These are phyloP conservation scores for Spongiforma sp. DNA, from an alignment of 1,284 basidiomycete species.

Conservation along the genomic window DNA sequence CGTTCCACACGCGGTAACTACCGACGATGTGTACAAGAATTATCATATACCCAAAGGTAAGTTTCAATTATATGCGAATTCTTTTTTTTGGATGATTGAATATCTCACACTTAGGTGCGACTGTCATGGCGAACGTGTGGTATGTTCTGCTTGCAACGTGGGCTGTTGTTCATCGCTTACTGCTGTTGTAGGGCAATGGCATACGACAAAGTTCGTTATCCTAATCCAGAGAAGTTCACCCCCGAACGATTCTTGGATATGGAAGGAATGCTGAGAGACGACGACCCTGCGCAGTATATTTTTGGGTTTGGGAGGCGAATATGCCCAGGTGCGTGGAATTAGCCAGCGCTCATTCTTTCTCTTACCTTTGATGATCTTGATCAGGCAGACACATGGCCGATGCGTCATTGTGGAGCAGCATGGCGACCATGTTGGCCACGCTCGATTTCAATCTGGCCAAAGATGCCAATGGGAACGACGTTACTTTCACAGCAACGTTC, in stretches of 20 bases:
- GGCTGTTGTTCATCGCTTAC: not conserved
- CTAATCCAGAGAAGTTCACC: slow-evolving; percentile 21
- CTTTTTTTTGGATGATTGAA: not conserved
- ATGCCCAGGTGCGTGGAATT: slow-evolving; percentile 21
- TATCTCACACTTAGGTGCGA: slow-evolving; percentile 9
- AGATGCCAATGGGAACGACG: not conserved
- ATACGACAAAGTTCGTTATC: slow-evolving; percentile 26
- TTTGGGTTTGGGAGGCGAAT: slow-evolving; percentile 33
- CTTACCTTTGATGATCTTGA: too few relatives aligned
- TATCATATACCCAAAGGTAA: slow-evolving; percentile 34
- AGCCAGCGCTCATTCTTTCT: too few relatives aligned
- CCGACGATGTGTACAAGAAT: slow-evolving; percentile 24
- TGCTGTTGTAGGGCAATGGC: slow-evolving; percentile 27
- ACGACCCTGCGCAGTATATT: slow-evolving; percentile 11
- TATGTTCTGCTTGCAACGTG: slow-evolving; percentile 10
- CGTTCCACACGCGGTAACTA: slow-evolving; percentile 13
- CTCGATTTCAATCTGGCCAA: not conserved
- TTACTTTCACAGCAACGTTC: not conserved
- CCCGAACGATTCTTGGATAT: slow-evolving; percentile 29
- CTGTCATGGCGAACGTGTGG: slow-evolving; percentile 28
- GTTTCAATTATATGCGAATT: not conserved
- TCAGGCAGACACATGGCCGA: not conserved
- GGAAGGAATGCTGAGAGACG: slow-evolving; percentile 20
- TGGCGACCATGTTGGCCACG: not conserved
- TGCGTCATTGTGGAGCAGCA: not conserved